Evolutionary conservation across 768 basidiomycete genomes (phyloP).

Genomic region (Phylloporus arenicola): DNA sequence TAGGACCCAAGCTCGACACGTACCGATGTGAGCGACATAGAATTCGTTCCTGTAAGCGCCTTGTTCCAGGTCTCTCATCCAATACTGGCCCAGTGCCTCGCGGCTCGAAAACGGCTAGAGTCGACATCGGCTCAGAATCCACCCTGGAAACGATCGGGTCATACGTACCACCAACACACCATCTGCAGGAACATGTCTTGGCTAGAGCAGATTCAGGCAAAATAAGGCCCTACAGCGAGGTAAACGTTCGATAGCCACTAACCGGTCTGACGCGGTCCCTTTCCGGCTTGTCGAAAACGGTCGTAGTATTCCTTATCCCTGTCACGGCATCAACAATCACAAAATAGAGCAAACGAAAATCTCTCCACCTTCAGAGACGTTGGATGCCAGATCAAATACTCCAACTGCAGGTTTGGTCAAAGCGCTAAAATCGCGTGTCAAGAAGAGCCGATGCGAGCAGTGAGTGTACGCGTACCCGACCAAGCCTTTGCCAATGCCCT

Average conservation of each 20-base stretch:
- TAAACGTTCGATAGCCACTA: conserved; percentile 22
- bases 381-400: conserved; percentile 92
- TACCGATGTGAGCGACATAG: conserved; percentile 92
- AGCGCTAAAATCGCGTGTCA: conserved; percentile 42
- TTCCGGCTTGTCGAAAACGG: conserved; percentile 90
- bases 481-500: conserved; percentile 93
- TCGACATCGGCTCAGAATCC: neutral
- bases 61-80: conserved; percentile 92
- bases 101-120: conserved; percentile 79
- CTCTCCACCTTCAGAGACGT: conserved; percentile 77
- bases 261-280: conserved; percentile 83
- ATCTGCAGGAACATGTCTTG: conserved; percentile 81
- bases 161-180: conserved; percentile 75
- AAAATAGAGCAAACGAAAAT: neutral
- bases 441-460: neutral
- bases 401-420: conserved; percentile 97
- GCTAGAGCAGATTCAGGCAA: conserved; percentile 37
- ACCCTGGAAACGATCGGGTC: neutral
- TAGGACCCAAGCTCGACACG: conserved; percentile 20
- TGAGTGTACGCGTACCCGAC: conserved; percentile 59
- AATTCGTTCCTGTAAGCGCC: conserved; percentile 78
- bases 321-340: conserved; percentile 5
- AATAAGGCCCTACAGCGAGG: conserved; percentile 1
- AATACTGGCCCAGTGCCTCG: conserved; percentile 91
- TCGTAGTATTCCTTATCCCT: conserved; percentile 98